Evolutionary conservation across 2,329 filamentous ascomycete species (phyloP).

Genomic region (Monilinia laxa): DNA sequence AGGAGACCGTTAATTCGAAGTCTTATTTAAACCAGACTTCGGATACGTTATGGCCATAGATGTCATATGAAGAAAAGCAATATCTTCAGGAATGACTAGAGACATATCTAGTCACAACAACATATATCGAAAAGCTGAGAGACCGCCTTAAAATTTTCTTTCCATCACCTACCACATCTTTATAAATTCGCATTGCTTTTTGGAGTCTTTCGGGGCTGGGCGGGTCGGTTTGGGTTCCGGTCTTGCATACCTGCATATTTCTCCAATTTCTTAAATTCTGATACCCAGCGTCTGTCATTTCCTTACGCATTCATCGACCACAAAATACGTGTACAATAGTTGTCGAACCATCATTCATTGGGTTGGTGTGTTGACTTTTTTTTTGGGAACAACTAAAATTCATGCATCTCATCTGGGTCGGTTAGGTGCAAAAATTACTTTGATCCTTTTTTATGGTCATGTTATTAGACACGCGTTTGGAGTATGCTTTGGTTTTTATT

Average conservation of each 20-base stretch:
- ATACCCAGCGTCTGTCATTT: slow-evolving; percentile 23
- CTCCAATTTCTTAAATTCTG: slow-evolving; percentile 17
- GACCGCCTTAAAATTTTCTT: slow-evolving; percentile 8
- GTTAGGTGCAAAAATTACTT: slow-evolving; percentile 9
- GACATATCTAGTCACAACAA: not conserved
- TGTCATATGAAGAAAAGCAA: slow-evolving; percentile 4
- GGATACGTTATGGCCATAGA: slow-evolving; percentile 20
- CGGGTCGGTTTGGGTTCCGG: slow-evolving; percentile 7
- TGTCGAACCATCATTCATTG: slow-evolving; percentile 9
- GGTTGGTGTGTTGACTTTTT: slow-evolving; percentile 13
- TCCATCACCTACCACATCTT: not conserved
- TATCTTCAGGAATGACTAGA: slow-evolving; percentile 1
- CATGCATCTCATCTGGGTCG: slow-evolving; percentile 10
- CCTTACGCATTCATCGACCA: slow-evolving; percentile 14
- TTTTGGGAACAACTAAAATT: not conserved
- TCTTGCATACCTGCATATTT: slow-evolving; percentile 21
- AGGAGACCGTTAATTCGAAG: not conserved
- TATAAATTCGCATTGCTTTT: slow-evolving; percentile 19
- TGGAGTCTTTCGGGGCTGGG: slow-evolving; percentile 15
- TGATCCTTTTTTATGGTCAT: not conserved
- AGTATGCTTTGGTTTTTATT: not conserved
- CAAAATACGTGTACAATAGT: slow-evolving; percentile 18
- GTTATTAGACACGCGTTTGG: not conserved
- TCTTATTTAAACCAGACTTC: slow-evolving; percentile 9
- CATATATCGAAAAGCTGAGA: not conserved